Conservation (phyloP, 805 yeast genomes). For the Schwanniomyces occidentalis region DNA sequence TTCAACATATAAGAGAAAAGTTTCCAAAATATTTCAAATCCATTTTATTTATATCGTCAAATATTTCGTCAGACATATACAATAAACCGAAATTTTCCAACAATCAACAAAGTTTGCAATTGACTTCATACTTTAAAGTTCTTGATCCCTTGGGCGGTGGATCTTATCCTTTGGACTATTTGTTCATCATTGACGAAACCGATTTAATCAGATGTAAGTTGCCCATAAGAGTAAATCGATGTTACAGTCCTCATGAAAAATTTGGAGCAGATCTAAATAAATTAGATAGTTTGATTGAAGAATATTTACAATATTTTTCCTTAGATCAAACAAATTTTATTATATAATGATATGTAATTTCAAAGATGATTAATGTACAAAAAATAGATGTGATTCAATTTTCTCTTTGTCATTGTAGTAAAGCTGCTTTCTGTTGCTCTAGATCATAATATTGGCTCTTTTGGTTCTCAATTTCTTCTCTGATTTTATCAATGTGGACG, state of each 20-base stretch:
- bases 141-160: conserved; percentile 41
- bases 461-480: conserved; percentile 42
- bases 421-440: conserved; percentile 42
- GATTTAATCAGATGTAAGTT: conserved; percentile 14
- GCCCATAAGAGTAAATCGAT: conserved; percentile 17
- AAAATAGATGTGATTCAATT: no score
- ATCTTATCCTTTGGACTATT: conserved; percentile 30
- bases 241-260: conserved; percentile 18
- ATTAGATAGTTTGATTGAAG: conserved; percentile 9
- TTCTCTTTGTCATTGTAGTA: no score
- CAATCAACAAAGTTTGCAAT: conserved; percentile 18
- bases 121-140: conserved; percentile 24
- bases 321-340: neutral
- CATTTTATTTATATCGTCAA: conserved; percentile 18
- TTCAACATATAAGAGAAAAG: conserved; percentile 13
- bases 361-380: neutral
- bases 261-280: conserved; percentile 18
- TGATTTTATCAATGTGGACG: conserved; percentile 36
- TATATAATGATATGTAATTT: no score
- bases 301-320: conserved; percentile 7
- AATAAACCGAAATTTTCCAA: conserved; percentile 1
- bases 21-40: conserved; percentile 8
- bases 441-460: conserved; percentile 38
- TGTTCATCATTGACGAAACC: conserved; percentile 20
- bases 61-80: conserved; percentile 4